Conservation (phyloP, 257 asterid species). For the Nicotiana sylvestris region DNA sequence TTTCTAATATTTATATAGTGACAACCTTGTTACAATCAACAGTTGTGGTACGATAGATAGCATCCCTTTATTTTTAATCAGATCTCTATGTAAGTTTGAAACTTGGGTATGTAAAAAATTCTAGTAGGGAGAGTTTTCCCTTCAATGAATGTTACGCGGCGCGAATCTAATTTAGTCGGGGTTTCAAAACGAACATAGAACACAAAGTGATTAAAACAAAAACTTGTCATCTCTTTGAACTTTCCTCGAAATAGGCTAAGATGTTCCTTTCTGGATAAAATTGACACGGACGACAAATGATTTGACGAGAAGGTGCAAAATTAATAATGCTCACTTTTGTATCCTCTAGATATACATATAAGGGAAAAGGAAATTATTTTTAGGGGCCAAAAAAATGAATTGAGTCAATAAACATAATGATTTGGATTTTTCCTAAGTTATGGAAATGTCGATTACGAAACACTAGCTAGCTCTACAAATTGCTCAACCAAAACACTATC, state of each 20-base stretch:
- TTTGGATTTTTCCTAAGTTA: background rate
- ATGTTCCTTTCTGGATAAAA: background rate
- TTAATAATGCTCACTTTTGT: background rate
- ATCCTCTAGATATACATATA: background rate
- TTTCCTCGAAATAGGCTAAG: background rate
- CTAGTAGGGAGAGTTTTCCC: accelerated
- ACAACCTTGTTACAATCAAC: too few species aligned
- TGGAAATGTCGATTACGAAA: background rate
- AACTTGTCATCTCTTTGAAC: background rate
- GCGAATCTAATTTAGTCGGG: too few species aligned
- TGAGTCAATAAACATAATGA: background rate
- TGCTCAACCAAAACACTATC: background rate
- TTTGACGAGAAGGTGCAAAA: background rate
- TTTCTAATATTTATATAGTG: too few species aligned
- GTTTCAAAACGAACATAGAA: too few species aligned
- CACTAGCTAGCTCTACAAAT: too few species aligned
- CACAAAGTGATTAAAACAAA: too few species aligned
- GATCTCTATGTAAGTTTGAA: too few species aligned
- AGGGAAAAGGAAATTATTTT: background rate
- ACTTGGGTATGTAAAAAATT: too few species aligned
- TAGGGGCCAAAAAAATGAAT: background rate
- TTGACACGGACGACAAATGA: background rate
- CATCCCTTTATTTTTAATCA: too few species aligned
- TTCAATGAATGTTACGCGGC: too few species aligned
- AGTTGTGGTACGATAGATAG: too few species aligned